Base-by-base conservation (phyloP, 345 rosid species). In the Hibiscus syriacus region DNA sequence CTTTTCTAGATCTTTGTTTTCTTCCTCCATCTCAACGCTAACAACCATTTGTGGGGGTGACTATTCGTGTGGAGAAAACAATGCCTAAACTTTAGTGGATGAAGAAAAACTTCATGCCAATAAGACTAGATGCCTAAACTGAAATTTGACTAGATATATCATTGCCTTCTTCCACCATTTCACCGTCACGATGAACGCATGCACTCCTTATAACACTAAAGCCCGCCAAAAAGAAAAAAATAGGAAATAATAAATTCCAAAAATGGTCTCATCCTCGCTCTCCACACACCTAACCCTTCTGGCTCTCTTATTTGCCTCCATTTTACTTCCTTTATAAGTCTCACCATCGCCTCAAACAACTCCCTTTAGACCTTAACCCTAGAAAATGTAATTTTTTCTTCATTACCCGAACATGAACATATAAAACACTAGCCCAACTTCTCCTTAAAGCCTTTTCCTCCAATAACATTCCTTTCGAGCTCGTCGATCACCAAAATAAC, bases 321-420 rank as follows among this genome's bases (percentile, higher is more conserved):
- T 57, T 90, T 70, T 93, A 87, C 82, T 89, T 85, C 79, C 53
- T 90, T 79, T 88, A 82, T 69, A 84, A 87, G 53, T 90, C 90
- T 36, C 97, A 94, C 77, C 92, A 92, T 59, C 89, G 90, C 58
- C 73, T 66, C 63, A n/a, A n/a, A n/a, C n/a, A n/a, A 3, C 41
- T 36, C 9, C 55, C 80, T 27, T 66, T 81, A 66, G 79, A 75
- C 74, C 30, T 64, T 45, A 46, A 70, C 23, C 12, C n/a, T n/a
- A n/a, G n/a, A n/a, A n/a, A n/a, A n/a, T n/a, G n/a, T n/a, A n/a
- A n/a, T n/a, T n/a, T n/a, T 68, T 82, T 94, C 77, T 87, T 86
- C 78, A 70, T 89, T 59, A 86, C 92, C 36, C 86, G 87, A 80
- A 89, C 98, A 8, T 96, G 97, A 22, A 89, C 92, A 22, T 83